phyloP scores from a whole-genome alignment of 805 yeast species.

The Candida corydali region DNA sequence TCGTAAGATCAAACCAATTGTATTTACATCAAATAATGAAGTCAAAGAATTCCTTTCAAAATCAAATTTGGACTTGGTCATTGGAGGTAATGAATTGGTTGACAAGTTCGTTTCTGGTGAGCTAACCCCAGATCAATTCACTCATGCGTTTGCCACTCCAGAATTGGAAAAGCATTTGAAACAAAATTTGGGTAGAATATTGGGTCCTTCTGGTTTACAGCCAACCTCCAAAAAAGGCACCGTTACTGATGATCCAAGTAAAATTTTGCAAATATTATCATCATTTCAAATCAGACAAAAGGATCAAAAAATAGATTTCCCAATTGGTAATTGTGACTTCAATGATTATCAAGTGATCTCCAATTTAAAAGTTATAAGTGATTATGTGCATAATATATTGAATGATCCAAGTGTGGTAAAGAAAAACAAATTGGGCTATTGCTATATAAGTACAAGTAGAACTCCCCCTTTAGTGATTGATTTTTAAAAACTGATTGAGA shows the following conservation, averaged over 20 bases:
- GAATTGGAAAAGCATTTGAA: slow-evolving; percentile 64
- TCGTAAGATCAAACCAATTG: slow-evolving; percentile 53
- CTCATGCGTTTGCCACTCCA: slow-evolving; percentile 81
- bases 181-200: slow-evolving; percentile 59
- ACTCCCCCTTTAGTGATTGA: slow-evolving; percentile 77
- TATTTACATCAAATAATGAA: slow-evolving; percentile 59
- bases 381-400: slow-evolving; percentile 47
- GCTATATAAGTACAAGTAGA: slow-evolving; percentile 62
- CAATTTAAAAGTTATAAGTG: slow-evolving; percentile 65
- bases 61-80: slow-evolving; percentile 58
- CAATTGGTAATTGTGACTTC: slow-evolving; percentile 76
- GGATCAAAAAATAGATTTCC: slow-evolving; percentile 53
- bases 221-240: slow-evolving; percentile 86
- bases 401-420: slow-evolving; percentile 46
- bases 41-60: slow-evolving; percentile 44
- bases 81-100: slow-evolving; percentile 72
- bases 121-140: slow-evolving; percentile 49
- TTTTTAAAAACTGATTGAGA: slow-evolving; percentile 18
- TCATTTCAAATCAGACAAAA: slow-evolving; percentile 77
- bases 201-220: slow-evolving; percentile 89
- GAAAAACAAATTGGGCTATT: slow-evolving; percentile 68
- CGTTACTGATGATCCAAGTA: slow-evolving; percentile 56
- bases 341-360: slow-evolving; percentile 69
- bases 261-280: slow-evolving; percentile 55
- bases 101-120: slow-evolving; percentile 56